These are phyloP conservation scores for Nakaseomyces nivariensis DNA, from an alignment of 1,139 yeast genomes.

Conservation along the genomic window DNA sequence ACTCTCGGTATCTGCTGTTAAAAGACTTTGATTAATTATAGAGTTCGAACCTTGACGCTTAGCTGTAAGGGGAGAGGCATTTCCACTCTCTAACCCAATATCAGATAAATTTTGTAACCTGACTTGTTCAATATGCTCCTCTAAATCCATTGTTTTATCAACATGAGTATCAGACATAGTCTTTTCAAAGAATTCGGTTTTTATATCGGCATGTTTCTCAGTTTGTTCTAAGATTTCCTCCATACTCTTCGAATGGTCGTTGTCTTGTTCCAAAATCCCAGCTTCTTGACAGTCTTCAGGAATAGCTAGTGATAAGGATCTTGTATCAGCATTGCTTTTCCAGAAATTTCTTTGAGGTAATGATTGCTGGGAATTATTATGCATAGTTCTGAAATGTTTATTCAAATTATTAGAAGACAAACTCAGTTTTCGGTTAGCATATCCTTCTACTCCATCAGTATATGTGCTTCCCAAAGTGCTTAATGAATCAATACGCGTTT, in stretches of 20 bases:
- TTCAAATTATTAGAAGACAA: constrained; percentile 1
- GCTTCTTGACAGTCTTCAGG: background rate
- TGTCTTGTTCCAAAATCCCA: background rate
- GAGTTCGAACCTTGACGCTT: background rate
- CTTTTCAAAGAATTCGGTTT: background rate
- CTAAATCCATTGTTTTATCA: background rate
- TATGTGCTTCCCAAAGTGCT: constrained; percentile 11
- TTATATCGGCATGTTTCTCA: background rate
- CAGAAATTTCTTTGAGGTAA: background rate
- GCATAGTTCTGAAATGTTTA: background rate
- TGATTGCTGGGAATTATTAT: constrained; percentile 1
- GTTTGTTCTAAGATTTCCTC: background rate
- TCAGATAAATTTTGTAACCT: constrained; percentile 3
- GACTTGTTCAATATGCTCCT: constrained; percentile 3
- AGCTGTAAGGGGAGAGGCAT: background rate
- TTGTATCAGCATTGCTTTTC: background rate
- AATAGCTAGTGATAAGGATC: background rate
- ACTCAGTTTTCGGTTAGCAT: background rate
- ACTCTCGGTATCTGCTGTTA: background rate
- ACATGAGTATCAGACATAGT: background rate
- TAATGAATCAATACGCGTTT: constrained; percentile 27
- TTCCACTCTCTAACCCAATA: background rate
- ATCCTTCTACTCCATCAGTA: background rate
- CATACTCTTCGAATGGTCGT: background rate
- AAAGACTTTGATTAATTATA: background rate